Evolutionary conservation across 1,139 yeast genomes (phyloP).

Genomic region (Yamadazyma friedrichii): DNA sequence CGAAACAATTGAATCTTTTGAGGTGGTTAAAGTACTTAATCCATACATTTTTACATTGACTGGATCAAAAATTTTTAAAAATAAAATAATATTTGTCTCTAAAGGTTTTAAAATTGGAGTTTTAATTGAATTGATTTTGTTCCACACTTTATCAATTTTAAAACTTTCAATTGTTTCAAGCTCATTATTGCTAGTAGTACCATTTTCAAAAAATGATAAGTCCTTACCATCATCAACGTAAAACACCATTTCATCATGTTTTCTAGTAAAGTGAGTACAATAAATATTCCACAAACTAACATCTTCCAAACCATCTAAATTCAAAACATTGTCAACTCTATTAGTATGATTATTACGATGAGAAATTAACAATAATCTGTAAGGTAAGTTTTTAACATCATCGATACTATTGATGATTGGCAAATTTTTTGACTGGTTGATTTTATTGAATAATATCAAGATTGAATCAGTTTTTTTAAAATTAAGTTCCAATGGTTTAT

Average conservation of each 20-base stretch:
- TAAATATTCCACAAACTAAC: conserved; percentile 38
- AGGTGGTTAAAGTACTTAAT: conserved; percentile 58
- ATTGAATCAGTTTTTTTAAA: conserved; percentile 60
- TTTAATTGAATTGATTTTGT: not conserved
- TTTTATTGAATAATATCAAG: conserved; percentile 45
- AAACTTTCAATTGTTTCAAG: conserved; percentile 9
- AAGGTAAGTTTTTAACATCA: conserved; percentile 29
- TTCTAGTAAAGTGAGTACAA: conserved; percentile 37
- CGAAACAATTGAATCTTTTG: conserved; percentile 47
- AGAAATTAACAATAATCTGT: conserved; percentile 65
- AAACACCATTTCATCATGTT: conserved; percentile 46
- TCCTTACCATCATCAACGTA: conserved; percentile 40
- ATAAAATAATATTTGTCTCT: conserved; percentile 44
- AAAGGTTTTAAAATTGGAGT: not conserved
- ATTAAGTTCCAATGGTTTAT: conserved; percentile 52
- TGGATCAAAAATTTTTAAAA: conserved; percentile 71
- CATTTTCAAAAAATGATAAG: not conserved
- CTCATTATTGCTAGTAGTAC: not conserved
- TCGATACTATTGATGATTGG: conserved; percentile 19
- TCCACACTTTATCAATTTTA: conserved; percentile 1
- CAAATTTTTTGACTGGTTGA: conserved; percentile 36
- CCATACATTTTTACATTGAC: conserved; percentile 56
- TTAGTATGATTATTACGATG: conserved; percentile 74
- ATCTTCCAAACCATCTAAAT: conserved; percentile 27
- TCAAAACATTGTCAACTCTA: conserved; percentile 58